Evolutionary conservation across 1,284 basidiomycete species (phyloP), one percentile per base, ranked within the genome.

Genomic region (Takashimella tepidaria): DNA sequence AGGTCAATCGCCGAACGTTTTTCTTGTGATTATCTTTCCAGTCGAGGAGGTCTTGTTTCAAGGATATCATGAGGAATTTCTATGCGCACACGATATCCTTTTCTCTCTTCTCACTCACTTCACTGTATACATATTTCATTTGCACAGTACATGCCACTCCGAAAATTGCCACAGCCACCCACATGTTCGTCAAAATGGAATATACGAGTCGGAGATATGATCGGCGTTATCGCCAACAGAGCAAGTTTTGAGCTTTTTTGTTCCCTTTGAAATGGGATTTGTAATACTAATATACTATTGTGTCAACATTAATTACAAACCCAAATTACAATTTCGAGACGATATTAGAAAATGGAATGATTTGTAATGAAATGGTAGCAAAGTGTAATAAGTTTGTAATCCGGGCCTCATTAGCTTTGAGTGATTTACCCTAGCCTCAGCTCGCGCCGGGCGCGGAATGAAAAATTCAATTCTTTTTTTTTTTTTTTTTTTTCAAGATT

Each of bases 1-100:
- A 77, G 56, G 74, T 76, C 8, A 76, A 74, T 8, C 66, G 76
- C 54, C 56, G 73, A 45, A 76, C 74, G 1, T 77, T 77, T 68
- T 77, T 76, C 68, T 64, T 77, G 57, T 77, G 56, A 50, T 21
- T 16, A 13, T 49, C 40, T 41, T 52, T 31, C n/a, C n/a, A n/a
- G n/a, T n/a, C n/a, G n/a, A n/a, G n/a, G n/a, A n/a, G n/a, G n/a
- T n/a, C n/a, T n/a, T n/a, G n/a, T n/a, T n/a, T n/a, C n/a, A n/a
- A n/a, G n/a, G n/a, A n/a, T n/a, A n/a, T n/a, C n/a, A n/a, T n/a
- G n/a, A n/a, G n/a, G n/a, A n/a, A n/a, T n/a, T n/a, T n/a, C n/a
- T n/a, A n/a, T n/a, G n/a, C n/a, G n/a, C n/a, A n/a, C n/a, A n/a
- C n/a, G n/a, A n/a, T n/a, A n/a, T n/a, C n/a, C n/a, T n/a, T n/a